Evolutionary conservation across 108 stramenopile species (phyloP), one percentile per base, ranked within the genome.

Genomic region (Discostella stelligeroides): DNA sequence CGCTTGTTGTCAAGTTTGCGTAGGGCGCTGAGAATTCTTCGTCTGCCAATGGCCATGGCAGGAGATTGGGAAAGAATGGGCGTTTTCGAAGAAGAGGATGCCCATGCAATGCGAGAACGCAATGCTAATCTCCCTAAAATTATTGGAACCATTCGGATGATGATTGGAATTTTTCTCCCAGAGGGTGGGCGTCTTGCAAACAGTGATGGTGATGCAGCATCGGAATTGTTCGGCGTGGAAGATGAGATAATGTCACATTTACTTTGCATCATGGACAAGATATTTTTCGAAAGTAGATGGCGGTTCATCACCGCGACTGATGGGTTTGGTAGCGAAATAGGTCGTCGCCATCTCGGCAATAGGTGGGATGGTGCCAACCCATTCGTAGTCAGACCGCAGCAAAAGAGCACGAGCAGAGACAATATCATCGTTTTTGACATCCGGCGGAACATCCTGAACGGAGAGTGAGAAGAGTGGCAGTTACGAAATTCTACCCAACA

Each of bases 1-100:
- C 7, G 12, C 61, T 20, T 62, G 25, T 25, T 53, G 63, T 21
- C 7, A 14, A 67, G 30, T 40, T 10, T 67, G 37, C 66, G 66
- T 17, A 55, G 9, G 38, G 18, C 34, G 12, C 21, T n/a, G 12
- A 29, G 53, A 45, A 39, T 50, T n/a, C 46, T 11, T 17, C 47
- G 66, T 43, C 27, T 67, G 25, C 61, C 61, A 25, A 47, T 62
- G 24, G 39, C 42, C n/a, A 41, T 18, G n/a, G 61, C 25, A 10
- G 61, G 18, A 25, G 45, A 47, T 37, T 3, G 55, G 8, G 25
- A 9, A 54, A 7, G 34, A 30, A 17, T 4, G 15, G 53, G 1
- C 2, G 15, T 7, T 11, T 18, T 29, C 18, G 65, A 34, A 14
- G 65, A 53, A 14, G 65, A 49, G 1, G 53, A 11, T 28, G 66